These are phyloP conservation scores for Alternaria triticina DNA, from an alignment of 2,329 filamentous ascomycete genomes.

Conservation along the genomic window DNA sequence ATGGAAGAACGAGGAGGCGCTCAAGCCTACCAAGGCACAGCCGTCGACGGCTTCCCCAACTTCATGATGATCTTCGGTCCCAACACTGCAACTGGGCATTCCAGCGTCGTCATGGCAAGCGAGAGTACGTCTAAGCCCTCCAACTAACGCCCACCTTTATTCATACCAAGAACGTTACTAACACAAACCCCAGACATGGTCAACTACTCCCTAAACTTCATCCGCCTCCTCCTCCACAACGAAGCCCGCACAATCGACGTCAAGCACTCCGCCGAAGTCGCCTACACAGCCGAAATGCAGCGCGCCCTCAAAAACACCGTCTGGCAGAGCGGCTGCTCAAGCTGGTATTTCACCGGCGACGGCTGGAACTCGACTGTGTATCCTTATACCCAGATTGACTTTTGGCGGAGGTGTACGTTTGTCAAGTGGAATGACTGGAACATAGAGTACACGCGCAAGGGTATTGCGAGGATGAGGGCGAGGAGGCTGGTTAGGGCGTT, in stretches of 20 bases:
- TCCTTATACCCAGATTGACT: slow-evolving; percentile 58
- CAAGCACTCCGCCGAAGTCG: slow-evolving; percentile 79
- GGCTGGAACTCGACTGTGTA: slow-evolving; percentile 79
- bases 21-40: slow-evolving; percentile 66
- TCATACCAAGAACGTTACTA: not conserved
- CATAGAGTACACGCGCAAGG: slow-evolving; percentile 58
- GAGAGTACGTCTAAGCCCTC: slow-evolving; percentile 52
- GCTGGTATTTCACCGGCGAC: slow-evolving; percentile 77
- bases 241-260: slow-evolving; percentile 88
- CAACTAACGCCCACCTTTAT: not conserved
- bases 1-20: slow-evolving; percentile 67
- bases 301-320: slow-evolving; percentile 58
- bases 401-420: slow-evolving; percentile 58
- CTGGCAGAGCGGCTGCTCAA: slow-evolving; percentile 58
- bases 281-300: slow-evolving; percentile 53
- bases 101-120: slow-evolving; percentile 63
- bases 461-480: slow-evolving; percentile 44
- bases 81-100: slow-evolving; percentile 68
- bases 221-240: slow-evolving; percentile 78
- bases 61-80: slow-evolving; percentile 70
- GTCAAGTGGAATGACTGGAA: slow-evolving; percentile 63
- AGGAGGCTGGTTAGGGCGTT: slow-evolving; percentile 24
- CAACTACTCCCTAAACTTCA: slow-evolving; percentile 65
- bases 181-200: slow-evolving; percentile 53
- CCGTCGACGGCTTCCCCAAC: slow-evolving; percentile 65